Evolutionary conservation across 2,329 filamentous ascomycete species (phyloP).

Genomic region (Dactylellina drechsleri): DNA sequence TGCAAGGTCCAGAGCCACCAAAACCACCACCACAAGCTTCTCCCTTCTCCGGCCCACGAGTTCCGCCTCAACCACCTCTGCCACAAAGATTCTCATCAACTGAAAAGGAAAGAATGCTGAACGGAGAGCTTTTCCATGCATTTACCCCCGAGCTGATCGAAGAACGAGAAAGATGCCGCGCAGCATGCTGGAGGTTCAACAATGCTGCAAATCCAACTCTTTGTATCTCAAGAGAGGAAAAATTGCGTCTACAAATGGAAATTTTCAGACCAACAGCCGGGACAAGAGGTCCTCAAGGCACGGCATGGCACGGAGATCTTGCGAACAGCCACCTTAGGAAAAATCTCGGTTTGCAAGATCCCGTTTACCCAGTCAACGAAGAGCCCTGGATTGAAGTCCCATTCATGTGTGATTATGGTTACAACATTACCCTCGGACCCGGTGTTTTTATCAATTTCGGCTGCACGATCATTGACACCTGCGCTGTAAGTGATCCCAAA

Average conservation of each 20-base stretch:
- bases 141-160: slow-evolving; percentile 80
- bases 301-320: slow-evolving; percentile 43
- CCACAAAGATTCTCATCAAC: slow-evolving; percentile 65
- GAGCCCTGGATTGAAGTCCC: slow-evolving; percentile 75
- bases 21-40: slow-evolving; percentile 65
- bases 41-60: slow-evolving; percentile 70
- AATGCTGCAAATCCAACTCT: slow-evolving; percentile 77
- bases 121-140: slow-evolving; percentile 79
- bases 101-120: slow-evolving; percentile 91
- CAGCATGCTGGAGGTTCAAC: slow-evolving; percentile 86
- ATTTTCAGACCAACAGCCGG: slow-evolving; percentile 63
- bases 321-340: slow-evolving; percentile 45
- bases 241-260: slow-evolving; percentile 75
- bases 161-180: slow-evolving; percentile 85
- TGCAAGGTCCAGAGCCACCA: slow-evolving; percentile 60
- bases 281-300: slow-evolving; percentile 51
- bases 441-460: slow-evolving; percentile 84
- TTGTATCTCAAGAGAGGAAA: slow-evolving; percentile 75
- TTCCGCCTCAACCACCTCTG: slow-evolving; percentile 65
- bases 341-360: slow-evolving; percentile 49
- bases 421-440: slow-evolving; percentile 88
- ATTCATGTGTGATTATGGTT: slow-evolving; percentile 93
- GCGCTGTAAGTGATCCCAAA: slow-evolving; percentile 63
- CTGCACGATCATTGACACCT: slow-evolving; percentile 88
- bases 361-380: slow-evolving; percentile 52